Percentiles rank a stretch among this genome's conserved stretches.
These are phyloP conservation scores for Neurospora sp. DNA, from an alignment of 495 filamentous ascomycete species.

Conservation along the genomic window DNA sequence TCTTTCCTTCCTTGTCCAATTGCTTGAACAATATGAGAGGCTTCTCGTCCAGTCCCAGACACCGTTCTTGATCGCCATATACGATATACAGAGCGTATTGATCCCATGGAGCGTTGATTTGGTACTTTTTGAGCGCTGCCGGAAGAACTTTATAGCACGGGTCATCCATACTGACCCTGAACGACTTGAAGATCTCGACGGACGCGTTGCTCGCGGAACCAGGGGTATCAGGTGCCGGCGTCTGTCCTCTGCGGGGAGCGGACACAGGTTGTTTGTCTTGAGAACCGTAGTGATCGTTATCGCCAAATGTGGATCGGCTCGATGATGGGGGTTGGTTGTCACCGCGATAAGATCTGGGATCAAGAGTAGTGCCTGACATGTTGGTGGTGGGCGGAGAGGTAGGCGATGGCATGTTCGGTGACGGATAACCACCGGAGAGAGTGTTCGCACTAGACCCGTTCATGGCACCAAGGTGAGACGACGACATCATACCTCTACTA, in stretches of 20 bases:
- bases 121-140: conserved; percentile 92
- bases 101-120: conserved; percentile 94
- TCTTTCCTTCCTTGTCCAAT: conserved; percentile 87
- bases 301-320: conserved; percentile 34
- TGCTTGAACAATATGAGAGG: conserved; percentile 96
- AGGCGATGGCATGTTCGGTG: conserved; percentile 69
- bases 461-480: conserved; percentile 65
- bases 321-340: conserved; percentile 37
- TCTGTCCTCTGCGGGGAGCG: conserved; percentile 38
- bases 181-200: conserved; percentile 96
- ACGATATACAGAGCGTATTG: conserved; percentile 97
- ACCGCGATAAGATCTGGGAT: conserved; percentile 43
- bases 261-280: conserved; percentile 27
- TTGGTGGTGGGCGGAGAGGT: conserved; percentile 57
- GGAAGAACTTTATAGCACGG: conserved; percentile 96
- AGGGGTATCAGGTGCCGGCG: conserved; percentile 41
- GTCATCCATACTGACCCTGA: conserved; percentile 94
- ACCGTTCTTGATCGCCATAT: conserved; percentile 93
- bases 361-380: conserved; percentile 37
- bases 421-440: conserved; percentile 49
- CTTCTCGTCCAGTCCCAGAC: conserved; percentile 81
- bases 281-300: conserved; percentile 39
- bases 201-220: conserved; percentile 33
- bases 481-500: conserved; percentile 55
- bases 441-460: conserved; percentile 47